Evolutionary conservation across 2,329 filamentous ascomycete species (phyloP), one percentile per base, ranked within the genome.

Genomic region (Metarhizium humberi): DNA sequence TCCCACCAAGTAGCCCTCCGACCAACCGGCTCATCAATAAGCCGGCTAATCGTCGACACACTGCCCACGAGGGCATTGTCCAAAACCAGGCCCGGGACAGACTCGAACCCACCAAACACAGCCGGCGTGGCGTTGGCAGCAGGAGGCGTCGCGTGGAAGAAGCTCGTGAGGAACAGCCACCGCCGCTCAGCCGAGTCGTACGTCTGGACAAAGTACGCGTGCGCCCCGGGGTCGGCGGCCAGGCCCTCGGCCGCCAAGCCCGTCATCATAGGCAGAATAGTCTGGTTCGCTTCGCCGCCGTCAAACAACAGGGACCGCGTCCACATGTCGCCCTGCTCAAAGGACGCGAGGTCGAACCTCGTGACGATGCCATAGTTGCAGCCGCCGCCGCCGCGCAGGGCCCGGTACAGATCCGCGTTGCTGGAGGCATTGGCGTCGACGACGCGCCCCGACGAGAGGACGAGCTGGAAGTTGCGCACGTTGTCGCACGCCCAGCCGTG

Each of bases 381-480:
- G 48, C 61, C 25, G 2, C 79, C 78, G 1, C 80, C 78, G 18
- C 79, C 79, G 42, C 73, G 70, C 1, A 83, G 69, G 3, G 79
- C 81, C 77, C 79, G 82, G 66, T 78, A 83, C 1, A 85, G 69
- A 54, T 83, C 79, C 0, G 70, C 55, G 34, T 82, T 25, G 71
- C n/a, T 74, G 59, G 3, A 63, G 64, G 49, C n/a, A 6, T 67
- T 73, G 3, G 75, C 78, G 2, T 67, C 71, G 1, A 78, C 60
- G n/a, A 76, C 62, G 14, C 67, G 57, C 1, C 79, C 79, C 30
- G 65, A 64, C 0, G 73, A 74, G 8, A 74, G 73, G 2, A 82
- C 70, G 5, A 78, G 69, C 13, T 30, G 25, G 30, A n/a, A 18
- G 52, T 88, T 61, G 73, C 81, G n/a, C 86, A 89, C 65, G 78